phyloP scores from a whole-genome alignment of 768 basidiomycete species.

The Boletus barrowsii region DNA sequence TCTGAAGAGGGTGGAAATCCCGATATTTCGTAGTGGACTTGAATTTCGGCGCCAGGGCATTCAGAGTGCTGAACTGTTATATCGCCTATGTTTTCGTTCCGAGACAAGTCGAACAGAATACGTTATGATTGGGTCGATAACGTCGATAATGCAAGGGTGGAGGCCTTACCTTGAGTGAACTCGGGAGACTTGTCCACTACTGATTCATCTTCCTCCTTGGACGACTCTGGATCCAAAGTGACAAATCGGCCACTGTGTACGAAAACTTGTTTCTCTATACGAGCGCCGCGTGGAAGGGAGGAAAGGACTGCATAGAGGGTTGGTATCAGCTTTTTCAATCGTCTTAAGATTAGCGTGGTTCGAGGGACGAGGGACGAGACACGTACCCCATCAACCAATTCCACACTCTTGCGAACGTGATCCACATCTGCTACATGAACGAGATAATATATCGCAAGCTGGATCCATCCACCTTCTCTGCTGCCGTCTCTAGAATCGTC shows the following conservation, averaged over 20 bases:
- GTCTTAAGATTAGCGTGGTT: background rate
- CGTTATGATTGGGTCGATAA: background rate
- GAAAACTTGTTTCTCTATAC: slow-evolving; percentile 74
- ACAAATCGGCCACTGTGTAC: slow-evolving; percentile 62
- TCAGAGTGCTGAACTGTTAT: slow-evolving; percentile 7
- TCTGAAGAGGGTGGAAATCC: slow-evolving; percentile 38
- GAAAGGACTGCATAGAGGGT: slow-evolving; percentile 62
- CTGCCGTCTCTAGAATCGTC: slow-evolving; percentile 32
- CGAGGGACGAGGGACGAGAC: background rate
- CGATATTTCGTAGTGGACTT: slow-evolving; percentile 49
- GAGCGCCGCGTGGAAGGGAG: slow-evolving; percentile 66
- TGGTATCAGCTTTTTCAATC: slow-evolving; percentile 24
- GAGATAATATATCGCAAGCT: slow-evolving; percentile 76
- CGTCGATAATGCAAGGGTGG: background rate
- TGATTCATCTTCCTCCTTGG: slow-evolving; percentile 30
- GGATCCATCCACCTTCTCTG: slow-evolving; percentile 46
- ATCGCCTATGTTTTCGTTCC: slow-evolving; percentile 11
- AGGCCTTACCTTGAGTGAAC: slow-evolving; percentile 40
- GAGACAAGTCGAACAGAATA: background rate
- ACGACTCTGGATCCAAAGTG: slow-evolving; percentile 28
- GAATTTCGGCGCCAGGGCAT: slow-evolving; percentile 3
- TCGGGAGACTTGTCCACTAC: slow-evolving; percentile 35
- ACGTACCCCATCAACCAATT: slow-evolving; percentile 19
- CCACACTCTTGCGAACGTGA: slow-evolving; percentile 41
- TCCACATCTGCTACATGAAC: slow-evolving; percentile 36